Percentiles rank a stretch among this genome's conserved stretches.
These are phyloP conservation scores for Tetraselmis striata DNA, from an alignment of 139 green algal species.

Conservation along the genomic window DNA sequence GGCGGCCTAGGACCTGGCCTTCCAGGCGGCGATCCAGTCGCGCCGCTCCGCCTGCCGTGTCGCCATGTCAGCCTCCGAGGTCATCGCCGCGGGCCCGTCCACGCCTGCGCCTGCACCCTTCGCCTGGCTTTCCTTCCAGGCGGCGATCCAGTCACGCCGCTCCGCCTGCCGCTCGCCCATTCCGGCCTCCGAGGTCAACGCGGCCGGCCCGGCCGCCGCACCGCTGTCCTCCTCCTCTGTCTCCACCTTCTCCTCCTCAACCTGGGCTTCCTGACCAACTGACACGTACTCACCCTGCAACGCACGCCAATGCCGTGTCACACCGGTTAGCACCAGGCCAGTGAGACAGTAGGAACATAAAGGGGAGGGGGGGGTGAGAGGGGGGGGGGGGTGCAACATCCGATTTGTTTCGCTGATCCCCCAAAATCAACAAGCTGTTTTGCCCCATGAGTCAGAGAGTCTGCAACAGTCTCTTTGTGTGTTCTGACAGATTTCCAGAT, in stretches of 20 bases:
- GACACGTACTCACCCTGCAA: no score
- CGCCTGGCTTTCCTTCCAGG: neutral
- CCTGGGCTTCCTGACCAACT: no score
- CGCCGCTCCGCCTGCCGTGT: neutral
- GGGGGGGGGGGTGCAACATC: no score
- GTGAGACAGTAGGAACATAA: neutral
- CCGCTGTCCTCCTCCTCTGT: neutral
- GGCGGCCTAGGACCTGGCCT: neutral
- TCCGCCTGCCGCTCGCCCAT: neutral
- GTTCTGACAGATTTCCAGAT: neutral
- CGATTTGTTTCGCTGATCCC: no score
- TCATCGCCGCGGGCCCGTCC: neutral
- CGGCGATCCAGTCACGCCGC: neutral
- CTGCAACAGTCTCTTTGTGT: no score
- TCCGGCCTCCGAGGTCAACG: neutral
- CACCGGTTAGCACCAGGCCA: neutral
- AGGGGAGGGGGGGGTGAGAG: no score
- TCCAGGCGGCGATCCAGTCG: neutral
- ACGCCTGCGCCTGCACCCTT: no score
- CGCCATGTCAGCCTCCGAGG: neutral
- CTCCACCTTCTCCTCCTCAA: neutral
- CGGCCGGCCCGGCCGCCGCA: no score
- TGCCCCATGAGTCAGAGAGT: no score
- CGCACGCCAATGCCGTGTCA: neutral
- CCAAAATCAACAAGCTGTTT: no score